Evolutionary conservation across 208 protist genomes (phyloP).

Genomic region (Leishmania major): DNA sequence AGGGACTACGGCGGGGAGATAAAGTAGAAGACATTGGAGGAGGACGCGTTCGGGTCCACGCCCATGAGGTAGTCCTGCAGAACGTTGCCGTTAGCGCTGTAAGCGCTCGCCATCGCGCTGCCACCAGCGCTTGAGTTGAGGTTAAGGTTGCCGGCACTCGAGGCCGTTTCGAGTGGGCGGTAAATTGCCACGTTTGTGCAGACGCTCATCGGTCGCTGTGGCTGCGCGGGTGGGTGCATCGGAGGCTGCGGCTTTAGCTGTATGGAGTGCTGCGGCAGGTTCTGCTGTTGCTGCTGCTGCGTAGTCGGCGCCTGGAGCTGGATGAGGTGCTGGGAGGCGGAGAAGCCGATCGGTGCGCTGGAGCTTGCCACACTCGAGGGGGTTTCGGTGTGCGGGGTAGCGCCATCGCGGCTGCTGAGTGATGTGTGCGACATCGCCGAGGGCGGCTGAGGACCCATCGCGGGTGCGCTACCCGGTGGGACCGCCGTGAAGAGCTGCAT

Average conservation of each 20-base stretch:
- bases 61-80: conserved; percentile 23
- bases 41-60: conserved; percentile 12
- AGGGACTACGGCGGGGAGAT: neutral
- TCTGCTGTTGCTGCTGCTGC: conserved; percentile 14
- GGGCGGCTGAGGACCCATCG: conserved; percentile 20
- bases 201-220: conserved; percentile 6
- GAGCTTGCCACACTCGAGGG: conserved; percentile 21
- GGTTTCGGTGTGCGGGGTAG: conserved; percentile 21
- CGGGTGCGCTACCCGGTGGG: neutral
- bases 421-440: conserved; percentile 20
- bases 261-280: neutral
- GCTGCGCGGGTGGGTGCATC: conserved; percentile 9
- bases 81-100: neutral
- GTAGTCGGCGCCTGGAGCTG: neutral
- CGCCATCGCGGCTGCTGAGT: conserved; percentile 12
- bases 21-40: conserved; percentile 28
- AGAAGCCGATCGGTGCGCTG: conserved; percentile 10
- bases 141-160: neutral
- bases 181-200: conserved; percentile 13
- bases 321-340: conserved; percentile 8
- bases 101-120: neutral
- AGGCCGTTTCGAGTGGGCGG: neutral
- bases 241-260: conserved; percentile 9
- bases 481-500: conserved; percentile 21
- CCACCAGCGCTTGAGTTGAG: neutral